Percentiles rank a stretch among this genome's conserved stretches.
phyloP scores from a whole-genome alignment of 495 filamentous ascomycete species.

The Pyrenula aspistea region DNA sequence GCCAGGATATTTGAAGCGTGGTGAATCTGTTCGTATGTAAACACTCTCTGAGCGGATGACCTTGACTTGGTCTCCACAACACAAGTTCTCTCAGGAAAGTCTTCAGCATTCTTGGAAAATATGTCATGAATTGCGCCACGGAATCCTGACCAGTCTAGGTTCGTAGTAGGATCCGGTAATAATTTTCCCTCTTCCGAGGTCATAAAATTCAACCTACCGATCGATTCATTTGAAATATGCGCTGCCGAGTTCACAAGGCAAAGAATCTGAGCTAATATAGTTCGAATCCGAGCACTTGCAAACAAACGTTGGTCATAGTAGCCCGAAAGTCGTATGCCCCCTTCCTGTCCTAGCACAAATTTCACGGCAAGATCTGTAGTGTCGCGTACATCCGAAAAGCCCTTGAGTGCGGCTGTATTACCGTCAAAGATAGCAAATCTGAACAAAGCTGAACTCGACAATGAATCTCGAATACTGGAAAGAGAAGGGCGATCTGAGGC shows the following conservation, averaged over 20 bases:
- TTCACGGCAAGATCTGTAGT: slow-evolving; percentile 36
- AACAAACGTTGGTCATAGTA: slow-evolving; percentile 39
- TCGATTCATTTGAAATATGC: slow-evolving; percentile 26
- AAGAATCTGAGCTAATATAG: slow-evolving; percentile 31
- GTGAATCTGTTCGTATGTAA: slow-evolving; percentile 83
- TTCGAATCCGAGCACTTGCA: slow-evolving; percentile 32
- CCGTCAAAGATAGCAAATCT: slow-evolving; percentile 37
- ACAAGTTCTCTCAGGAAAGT: slow-evolving; percentile 65
- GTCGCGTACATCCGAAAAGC: slow-evolving; percentile 31
- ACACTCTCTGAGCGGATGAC: slow-evolving; percentile 46
- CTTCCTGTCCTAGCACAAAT: slow-evolving; percentile 16
- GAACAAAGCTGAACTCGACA: slow-evolving; percentile 27
- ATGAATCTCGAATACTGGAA: not conserved
- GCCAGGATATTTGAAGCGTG: slow-evolving; percentile 73
- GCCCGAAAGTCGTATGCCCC: slow-evolving; percentile 18
- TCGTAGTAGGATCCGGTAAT: slow-evolving; percentile 62
- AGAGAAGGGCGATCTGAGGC: not conserved
- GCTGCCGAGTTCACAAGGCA: slow-evolving; percentile 30
- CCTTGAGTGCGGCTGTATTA: slow-evolving; percentile 26
- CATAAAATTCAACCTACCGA: slow-evolving; percentile 36
- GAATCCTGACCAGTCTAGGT: slow-evolving; percentile 77
- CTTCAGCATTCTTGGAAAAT: slow-evolving; percentile 58
- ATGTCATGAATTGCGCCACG: slow-evolving; percentile 72
- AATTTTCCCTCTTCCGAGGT: slow-evolving; percentile 29
- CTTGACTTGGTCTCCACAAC: slow-evolving; percentile 70